Evolutionary conservation across 768 basidiomycete genomes (phyloP).

Genomic region (Porphyrellus cyaneotinctus): DNA sequence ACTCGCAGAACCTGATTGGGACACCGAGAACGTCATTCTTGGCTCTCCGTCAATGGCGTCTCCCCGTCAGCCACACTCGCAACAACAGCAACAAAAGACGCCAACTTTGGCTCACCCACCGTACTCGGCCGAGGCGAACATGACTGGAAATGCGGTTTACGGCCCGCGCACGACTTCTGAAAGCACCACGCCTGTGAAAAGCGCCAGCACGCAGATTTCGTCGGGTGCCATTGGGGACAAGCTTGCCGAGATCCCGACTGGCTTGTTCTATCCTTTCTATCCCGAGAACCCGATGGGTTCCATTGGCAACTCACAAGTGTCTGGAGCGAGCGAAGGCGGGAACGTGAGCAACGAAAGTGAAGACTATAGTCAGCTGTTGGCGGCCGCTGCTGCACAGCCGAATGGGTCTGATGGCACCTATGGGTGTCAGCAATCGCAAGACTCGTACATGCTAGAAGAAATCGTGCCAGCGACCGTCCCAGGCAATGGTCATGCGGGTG

Average conservation of each 20-base stretch:
- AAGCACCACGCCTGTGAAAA: conserved; percentile 31
- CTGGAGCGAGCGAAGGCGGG: conserved; percentile 20
- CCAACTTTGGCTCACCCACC: conserved; percentile 33
- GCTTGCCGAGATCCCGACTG: conserved; percentile 64
- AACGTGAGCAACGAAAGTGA: conserved; percentile 17
- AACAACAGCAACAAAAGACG: conserved; percentile 33
- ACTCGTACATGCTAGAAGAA: conserved; percentile 69
- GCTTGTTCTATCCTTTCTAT: conserved; percentile 76
- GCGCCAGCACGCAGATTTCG: conserved; percentile 13
- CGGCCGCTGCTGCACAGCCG: conserved; percentile 55
- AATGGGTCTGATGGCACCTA: conserved; percentile 48
- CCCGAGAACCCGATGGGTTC: conserved; percentile 46
- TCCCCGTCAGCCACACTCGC: conserved; percentile 26
- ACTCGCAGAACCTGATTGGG: conserved; percentile 44
- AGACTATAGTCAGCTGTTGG: conserved; percentile 54
- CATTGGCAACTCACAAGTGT: conserved; percentile 13
- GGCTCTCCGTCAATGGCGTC: conserved; percentile 23
- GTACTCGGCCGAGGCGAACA: conserved; percentile 32
- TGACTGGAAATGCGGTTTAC: conserved; percentile 22
- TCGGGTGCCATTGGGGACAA: conserved; percentile 27
- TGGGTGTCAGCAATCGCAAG: conserved; percentile 53
- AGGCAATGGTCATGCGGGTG: conserved; percentile 29
- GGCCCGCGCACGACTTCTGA: conserved; percentile 26
- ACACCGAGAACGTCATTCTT: conserved; percentile 34
- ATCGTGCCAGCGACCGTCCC: conserved; percentile 40